These are phyloP conservation scores for Aspergillus diversus DNA, from an alignment of 495 filamentous ascomycete genomes.

Conservation along the genomic window DNA sequence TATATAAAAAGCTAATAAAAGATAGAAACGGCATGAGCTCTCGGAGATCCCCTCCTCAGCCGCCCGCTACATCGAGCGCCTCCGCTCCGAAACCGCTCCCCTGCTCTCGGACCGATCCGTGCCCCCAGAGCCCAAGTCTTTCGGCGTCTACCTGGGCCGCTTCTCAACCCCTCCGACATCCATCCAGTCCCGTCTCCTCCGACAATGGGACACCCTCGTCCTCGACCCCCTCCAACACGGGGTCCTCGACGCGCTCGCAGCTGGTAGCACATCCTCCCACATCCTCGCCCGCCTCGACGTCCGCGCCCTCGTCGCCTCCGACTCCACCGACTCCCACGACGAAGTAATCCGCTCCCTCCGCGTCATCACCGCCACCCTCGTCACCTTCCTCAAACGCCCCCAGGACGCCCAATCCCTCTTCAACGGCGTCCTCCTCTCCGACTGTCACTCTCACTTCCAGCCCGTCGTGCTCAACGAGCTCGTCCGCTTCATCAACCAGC, in stretches of 20 bases:
- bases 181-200: constrained; percentile 38
- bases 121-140: constrained; percentile 25
- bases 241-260: constrained; percentile 39
- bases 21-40: constrained; percentile 22
- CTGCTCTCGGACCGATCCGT: not conserved
- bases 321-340: constrained; percentile 8
- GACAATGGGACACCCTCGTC: constrained; percentile 48
- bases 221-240: constrained; percentile 44
- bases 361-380: not conserved
- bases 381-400: constrained; percentile 2
- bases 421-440: constrained; percentile 17
- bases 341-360: constrained; percentile 14
- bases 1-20: too few species aligned
- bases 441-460: constrained; percentile 18
- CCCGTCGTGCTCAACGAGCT: constrained; percentile 22
- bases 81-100: constrained; percentile 11
- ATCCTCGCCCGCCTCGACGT: constrained; percentile 35
- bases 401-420: constrained; percentile 12
- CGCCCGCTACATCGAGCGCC: constrained; percentile 19
- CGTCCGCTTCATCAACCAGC: constrained; percentile 16
- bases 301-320: constrained; percentile 13
- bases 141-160: constrained; percentile 50
- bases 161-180: constrained; percentile 39
- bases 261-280: constrained; percentile 22
- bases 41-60: constrained; percentile 14